Conservation (phyloP, 257 asterid genomes). For the Penstemon eatonii region DNA sequence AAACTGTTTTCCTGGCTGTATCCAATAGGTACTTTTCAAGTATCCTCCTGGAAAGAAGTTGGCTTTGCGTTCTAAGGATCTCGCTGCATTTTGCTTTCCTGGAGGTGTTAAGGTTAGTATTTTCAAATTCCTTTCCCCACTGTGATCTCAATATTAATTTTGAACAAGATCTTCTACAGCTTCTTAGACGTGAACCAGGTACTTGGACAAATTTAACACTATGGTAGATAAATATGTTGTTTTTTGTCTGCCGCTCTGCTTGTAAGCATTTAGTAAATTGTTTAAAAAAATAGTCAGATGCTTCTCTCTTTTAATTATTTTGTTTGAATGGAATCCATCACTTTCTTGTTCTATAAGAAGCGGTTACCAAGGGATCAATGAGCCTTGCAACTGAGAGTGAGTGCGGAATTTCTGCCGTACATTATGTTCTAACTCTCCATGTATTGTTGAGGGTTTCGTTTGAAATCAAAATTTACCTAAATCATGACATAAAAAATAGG, state of each 20-base stretch:
- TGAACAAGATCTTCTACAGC: constrained; percentile 12
- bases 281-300: neutral
- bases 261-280: neutral
- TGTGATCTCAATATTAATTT: constrained; percentile 1
- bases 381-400: neutral
- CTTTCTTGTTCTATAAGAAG: neutral
- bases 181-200: neutral
- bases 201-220: neutral
- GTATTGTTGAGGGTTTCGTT: neutral
- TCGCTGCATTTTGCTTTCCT: constrained; percentile 92
- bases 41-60: constrained; percentile 83
- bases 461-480: too few species aligned
- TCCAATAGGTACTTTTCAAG: constrained; percentile 64
- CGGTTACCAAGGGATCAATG: neutral
- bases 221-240: neutral
- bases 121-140: constrained; percentile 13
- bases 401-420: neutral
- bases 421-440: neutral
- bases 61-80: constrained; percentile 61
- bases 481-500: neutral
- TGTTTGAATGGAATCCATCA: neutral
- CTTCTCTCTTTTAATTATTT: neutral
- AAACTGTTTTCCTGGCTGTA: constrained; percentile 20
- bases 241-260: neutral
- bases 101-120: constrained; percentile 75